phyloP scores from a whole-genome alignment of 345 rosid species.

The Murraya paniculata region DNA sequence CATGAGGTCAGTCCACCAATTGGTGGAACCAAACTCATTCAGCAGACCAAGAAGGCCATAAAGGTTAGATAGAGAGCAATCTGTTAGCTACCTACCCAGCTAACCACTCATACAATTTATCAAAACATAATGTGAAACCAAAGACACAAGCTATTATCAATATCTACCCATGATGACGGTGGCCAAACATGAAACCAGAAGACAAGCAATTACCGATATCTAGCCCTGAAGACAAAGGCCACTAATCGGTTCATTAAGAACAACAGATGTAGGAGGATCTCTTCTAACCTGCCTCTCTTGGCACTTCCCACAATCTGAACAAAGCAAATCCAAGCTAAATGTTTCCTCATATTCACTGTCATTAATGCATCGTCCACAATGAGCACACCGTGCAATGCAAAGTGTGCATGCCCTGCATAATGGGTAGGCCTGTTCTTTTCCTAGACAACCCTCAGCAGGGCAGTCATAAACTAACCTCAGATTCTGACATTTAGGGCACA shows the following conservation, averaged over 20 bases:
- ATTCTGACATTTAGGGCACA: constrained; percentile 80
- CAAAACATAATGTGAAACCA: constrained; percentile 18
- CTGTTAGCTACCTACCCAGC: constrained; percentile 14
- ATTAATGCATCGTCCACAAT: constrained; percentile 86
- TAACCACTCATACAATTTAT: constrained; percentile 12
- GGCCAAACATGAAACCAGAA: background rate
- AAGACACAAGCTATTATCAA: constrained; percentile 8
- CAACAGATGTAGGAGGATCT: constrained; percentile 19
- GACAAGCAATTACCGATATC: constrained; percentile 13
- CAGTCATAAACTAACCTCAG: constrained; percentile 85
- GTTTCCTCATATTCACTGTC: constrained; percentile 83
- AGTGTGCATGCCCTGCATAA: constrained; percentile 83
- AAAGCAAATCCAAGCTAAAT: constrained; percentile 69
- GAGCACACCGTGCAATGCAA: constrained; percentile 74
- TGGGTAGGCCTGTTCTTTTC: constrained; percentile 35
- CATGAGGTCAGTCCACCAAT: constrained; percentile 10
- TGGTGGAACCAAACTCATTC: background rate
- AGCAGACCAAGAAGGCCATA: constrained; percentile 10
- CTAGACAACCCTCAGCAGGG: constrained; percentile 74
- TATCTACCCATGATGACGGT: constrained; percentile 41
- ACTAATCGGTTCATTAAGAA: constrained; percentile 18
- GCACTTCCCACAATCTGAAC: constrained; percentile 57
- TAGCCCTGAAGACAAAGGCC: constrained; percentile 39
- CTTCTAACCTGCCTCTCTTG: constrained; percentile 33
- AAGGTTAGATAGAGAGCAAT: constrained; percentile 6